phyloP scores from a whole-genome alignment of 305 asterid genomes.

The Solanum aculeatissimum region DNA sequence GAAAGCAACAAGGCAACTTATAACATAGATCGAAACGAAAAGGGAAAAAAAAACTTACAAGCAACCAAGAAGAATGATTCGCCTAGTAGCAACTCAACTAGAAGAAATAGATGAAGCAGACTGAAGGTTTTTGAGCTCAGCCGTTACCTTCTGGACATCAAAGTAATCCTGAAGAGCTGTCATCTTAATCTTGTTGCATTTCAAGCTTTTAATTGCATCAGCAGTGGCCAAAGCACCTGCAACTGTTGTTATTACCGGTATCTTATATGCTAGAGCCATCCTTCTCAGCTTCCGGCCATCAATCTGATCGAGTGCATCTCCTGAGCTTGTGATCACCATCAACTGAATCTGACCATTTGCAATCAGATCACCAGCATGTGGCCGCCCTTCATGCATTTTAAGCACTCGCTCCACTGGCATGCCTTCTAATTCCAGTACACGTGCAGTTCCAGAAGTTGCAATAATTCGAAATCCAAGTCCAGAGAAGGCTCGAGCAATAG shows the following conservation, averaged over 20 bases:
- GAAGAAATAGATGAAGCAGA: slow-evolving; percentile 24
- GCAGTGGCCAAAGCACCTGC: slow-evolving; percentile 97
- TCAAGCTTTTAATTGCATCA: slow-evolving; percentile 79
- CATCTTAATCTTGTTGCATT: slow-evolving; percentile 66
- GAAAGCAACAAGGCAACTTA: background rate
- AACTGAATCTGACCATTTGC: slow-evolving; percentile 80
- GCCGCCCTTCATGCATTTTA: slow-evolving; percentile 93
- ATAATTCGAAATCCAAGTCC: slow-evolving; percentile 49
- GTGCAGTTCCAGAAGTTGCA: slow-evolving; percentile 95
- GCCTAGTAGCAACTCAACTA: slow-evolving; percentile 10
- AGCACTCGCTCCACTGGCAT: slow-evolving; percentile 63
- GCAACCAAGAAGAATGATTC: background rate
- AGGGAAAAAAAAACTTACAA: background rate
- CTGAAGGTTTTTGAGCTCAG: slow-evolving; percentile 21
- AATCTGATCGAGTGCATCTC: slow-evolving; percentile 73
- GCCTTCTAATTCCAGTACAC: slow-evolving; percentile 53
- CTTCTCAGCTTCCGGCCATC: slow-evolving; percentile 88
- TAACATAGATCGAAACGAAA: background rate
- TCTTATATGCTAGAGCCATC: slow-evolving; percentile 87
- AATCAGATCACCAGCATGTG: slow-evolving; percentile 80
- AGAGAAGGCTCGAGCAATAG: slow-evolving; percentile 56
- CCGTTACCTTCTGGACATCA: slow-evolving; percentile 11
- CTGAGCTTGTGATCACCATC: slow-evolving; percentile 88
- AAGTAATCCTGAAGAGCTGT: slow-evolving; percentile 87
- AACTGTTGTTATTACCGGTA: slow-evolving; percentile 79